Base-by-base conservation (phyloP, 495 filamentous ascomycete species). In the Lichenothelia convexa region DNA sequence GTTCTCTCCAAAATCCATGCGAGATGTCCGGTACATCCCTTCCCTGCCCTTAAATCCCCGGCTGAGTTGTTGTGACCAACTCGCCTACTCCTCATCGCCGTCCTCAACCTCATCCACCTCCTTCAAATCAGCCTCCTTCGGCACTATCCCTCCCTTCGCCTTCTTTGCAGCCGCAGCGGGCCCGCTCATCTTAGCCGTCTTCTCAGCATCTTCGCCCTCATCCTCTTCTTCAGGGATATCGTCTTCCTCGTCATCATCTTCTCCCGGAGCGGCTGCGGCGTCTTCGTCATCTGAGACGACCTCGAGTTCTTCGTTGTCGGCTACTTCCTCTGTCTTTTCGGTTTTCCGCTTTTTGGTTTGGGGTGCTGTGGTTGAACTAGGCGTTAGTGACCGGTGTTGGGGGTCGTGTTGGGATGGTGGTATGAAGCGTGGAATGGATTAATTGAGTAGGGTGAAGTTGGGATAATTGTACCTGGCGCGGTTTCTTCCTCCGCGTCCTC, bases 21-120 rank as follows among this genome's bases (percentile, higher is more conserved):
- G n/a, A n/a, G n/a, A n/a, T n/a, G n/a, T n/a, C n/a, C n/a, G n/a
- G n/a, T n/a, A n/a, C n/a, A n/a, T n/a, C n/a, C n/a, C n/a, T n/a
- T n/a, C n/a, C n/a, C n/a, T n/a, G n/a, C n/a, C n/a, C n/a, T n/a
- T n/a, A n/a, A n/a, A n/a, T n/a, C n/a, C n/a, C n/a, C n/a, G n/a
- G n/a, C n/a, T n/a, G n/a, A n/a, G n/a, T n/a, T n/a, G n/a, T n/a
- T n/a, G n/a, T n/a, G n/a, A n/a, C n/a, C n/a, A n/a, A n/a, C n/a
- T n/a, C n/a, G n/a, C n/a, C n/a, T n/a, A n/a, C n/a, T n/a, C n/a
- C n/a, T n/a, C n/a, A n/a, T n/a, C n/a, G n/a, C n/a, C n/a, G n/a
- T 48, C 38, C 9, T 51, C 48, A 30, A 47, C 47, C 11, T 50
- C 52, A 13, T 51, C 50, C 11, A 48, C 50, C 20, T 47, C 50